phyloP scores from a whole-genome alignment of 2,329 filamentous ascomycete species.

The Paracamarosporium sp. region DNA sequence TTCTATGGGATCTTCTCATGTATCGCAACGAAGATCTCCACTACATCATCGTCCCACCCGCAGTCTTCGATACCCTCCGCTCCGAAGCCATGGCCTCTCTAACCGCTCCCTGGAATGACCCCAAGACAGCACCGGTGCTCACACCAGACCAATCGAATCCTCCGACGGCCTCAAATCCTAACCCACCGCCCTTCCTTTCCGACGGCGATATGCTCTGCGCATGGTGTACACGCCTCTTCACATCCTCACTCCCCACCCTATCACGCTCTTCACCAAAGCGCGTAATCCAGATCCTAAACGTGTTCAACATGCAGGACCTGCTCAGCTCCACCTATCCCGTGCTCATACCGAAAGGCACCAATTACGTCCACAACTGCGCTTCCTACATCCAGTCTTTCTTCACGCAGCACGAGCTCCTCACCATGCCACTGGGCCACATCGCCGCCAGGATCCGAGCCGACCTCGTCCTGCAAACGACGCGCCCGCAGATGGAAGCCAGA shows the following conservation, averaged over 20 bases:
- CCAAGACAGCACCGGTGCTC: not conserved
- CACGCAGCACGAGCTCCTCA: constrained; percentile 16
- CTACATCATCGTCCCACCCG: constrained; percentile 18
- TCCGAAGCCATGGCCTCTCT: constrained; percentile 14
- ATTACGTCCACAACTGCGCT: constrained; percentile 24
- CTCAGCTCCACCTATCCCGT: constrained; percentile 13
- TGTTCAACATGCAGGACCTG: constrained; percentile 30
- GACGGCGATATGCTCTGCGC: constrained; percentile 26
- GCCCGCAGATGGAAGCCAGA: constrained; percentile 21
- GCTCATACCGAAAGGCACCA: constrained; percentile 18
- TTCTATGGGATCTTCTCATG: constrained; percentile 21
- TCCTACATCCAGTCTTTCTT: constrained; percentile 14
- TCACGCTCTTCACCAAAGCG: constrained; percentile 15
- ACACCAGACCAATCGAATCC: constrained; percentile 11
- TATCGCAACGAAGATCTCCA: constrained; percentile 17
- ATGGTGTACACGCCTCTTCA: constrained; percentile 18
- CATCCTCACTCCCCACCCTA: constrained; percentile 17
- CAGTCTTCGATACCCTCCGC: constrained; percentile 23
- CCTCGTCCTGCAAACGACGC: constrained; percentile 22
- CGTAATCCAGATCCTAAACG: constrained; percentile 30
- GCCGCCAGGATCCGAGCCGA: constrained; percentile 30
- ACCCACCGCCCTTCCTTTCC: constrained; percentile 28
- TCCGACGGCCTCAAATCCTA: no score
- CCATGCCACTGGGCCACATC: constrained; percentile 24
- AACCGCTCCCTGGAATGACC: not conserved